These are phyloP conservation scores for Hordeum marinum DNA, from an alignment of 176 grass and related monocot species.

Conservation along the genomic window DNA sequence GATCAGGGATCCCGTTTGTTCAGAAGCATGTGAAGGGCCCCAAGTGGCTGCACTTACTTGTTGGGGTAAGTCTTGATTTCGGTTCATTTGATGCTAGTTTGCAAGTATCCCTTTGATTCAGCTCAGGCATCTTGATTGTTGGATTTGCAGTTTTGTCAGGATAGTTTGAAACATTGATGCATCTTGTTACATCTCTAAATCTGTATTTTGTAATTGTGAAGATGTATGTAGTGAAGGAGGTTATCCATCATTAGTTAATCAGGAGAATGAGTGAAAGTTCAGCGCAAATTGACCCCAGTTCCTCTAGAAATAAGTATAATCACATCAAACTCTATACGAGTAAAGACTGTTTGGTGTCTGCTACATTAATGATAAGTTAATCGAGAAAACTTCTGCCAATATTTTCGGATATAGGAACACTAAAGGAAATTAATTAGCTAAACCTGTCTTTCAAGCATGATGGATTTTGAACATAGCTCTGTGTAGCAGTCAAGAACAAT, in stretches of 20 bases:
- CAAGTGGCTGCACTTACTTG: conserved; percentile 77
- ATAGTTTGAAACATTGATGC: not conserved
- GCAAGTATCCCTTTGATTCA: not conserved
- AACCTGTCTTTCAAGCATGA: not conserved
- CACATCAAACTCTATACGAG: not conserved
- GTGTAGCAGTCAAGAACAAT: not conserved
- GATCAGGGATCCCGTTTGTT: conserved; percentile 73
- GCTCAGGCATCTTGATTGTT: not conserved
- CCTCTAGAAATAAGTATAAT: not conserved
- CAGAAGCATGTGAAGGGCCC: conserved; percentile 88
- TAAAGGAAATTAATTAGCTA: not conserved
- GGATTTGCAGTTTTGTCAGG: not conserved
- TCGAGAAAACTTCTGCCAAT: not conserved
- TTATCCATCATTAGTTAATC: not conserved
- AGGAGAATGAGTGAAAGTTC: not conserved
- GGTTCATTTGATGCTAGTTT: not conserved
- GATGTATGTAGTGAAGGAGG: not conserved
- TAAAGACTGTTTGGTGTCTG: not conserved
- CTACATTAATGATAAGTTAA: not conserved
- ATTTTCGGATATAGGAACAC: not conserved
- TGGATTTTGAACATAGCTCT: not conserved
- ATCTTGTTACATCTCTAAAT: not conserved
- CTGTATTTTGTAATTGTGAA: not conserved
- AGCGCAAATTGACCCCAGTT: not conserved
- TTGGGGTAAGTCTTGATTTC: conserved; percentile 49